These are phyloP conservation scores for Pseudogymnoascus sp. DNA, from an alignment of 2,329 filamentous ascomycete genomes.

Conservation along the genomic window DNA sequence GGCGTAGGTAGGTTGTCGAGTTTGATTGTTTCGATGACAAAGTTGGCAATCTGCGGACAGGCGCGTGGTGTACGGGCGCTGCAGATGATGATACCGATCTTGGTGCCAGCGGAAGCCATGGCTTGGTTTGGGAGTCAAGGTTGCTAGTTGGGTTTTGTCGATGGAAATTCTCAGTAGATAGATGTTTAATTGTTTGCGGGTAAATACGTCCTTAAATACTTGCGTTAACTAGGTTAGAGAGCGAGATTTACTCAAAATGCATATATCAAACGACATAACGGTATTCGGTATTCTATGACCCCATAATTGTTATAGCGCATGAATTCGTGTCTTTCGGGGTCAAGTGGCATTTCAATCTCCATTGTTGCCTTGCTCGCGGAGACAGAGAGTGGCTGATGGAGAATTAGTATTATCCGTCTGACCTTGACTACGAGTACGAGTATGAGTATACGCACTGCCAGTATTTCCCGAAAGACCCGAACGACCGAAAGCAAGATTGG, in stretches of 20 bases:
- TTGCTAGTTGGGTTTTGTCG: neutral
- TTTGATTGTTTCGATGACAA: slow-evolving; percentile 27
- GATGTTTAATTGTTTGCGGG: neutral
- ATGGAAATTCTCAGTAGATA: neutral
- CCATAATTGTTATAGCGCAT: neutral
- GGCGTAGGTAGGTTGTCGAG: slow-evolving; percentile 20
- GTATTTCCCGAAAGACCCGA: neutral
- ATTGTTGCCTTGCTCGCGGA: neutral
- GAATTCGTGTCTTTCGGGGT: neutral
- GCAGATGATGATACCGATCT: slow-evolving; percentile 33
- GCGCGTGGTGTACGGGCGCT: slow-evolving; percentile 33
- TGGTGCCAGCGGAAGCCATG: neutral
- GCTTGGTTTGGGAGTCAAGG: neutral
- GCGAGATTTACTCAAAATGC: neutral
- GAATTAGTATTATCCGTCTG: neutral
- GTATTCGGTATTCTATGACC: neutral
- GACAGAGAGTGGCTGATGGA: neutral
- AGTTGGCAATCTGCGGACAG: slow-evolving; percentile 31
- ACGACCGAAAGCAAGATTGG: neutral
- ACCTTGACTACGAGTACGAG: neutral
- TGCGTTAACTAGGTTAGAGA: neutral
- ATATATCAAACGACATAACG: neutral
- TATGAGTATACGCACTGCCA: neutral
- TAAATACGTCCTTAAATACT: neutral
- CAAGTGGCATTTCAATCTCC: neutral